A percentile compares a stretch with the other conserved stretches of the same genome.
phyloP scores from a whole-genome alignment of 2,329 filamentous ascomycete genomes.

The Aspergillus ruber region DNA sequence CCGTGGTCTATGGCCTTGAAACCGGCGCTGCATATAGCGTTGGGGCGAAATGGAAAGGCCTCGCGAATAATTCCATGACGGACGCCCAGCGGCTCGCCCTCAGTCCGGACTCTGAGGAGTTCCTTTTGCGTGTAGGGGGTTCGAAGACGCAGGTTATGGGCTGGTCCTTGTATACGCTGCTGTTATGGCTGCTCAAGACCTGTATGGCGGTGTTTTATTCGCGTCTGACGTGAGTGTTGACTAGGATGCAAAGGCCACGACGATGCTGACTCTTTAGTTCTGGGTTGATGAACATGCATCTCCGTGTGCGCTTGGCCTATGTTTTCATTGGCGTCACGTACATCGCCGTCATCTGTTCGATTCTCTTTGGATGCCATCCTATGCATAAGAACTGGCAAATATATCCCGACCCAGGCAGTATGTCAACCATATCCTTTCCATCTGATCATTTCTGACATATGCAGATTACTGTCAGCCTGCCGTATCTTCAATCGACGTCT shows the following conservation, averaged over 20 bases:
- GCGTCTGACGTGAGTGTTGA: slow-evolving; percentile 41
- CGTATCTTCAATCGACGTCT: slow-evolving; percentile 47
- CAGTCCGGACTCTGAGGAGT: slow-evolving; percentile 41
- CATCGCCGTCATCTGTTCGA: slow-evolving; percentile 43
- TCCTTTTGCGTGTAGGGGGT: slow-evolving; percentile 44
- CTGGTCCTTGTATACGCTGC: slow-evolving; percentile 49
- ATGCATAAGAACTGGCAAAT: slow-evolving; percentile 55
- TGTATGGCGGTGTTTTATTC: slow-evolving; percentile 54
- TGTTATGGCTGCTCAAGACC: slow-evolving; percentile 50
- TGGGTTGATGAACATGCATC: slow-evolving; percentile 35
- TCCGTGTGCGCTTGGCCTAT: slow-evolving; percentile 48
- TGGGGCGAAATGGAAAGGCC: slow-evolving; percentile 43
- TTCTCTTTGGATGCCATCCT: slow-evolving; percentile 49
- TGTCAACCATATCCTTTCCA: slow-evolving; percentile 12
- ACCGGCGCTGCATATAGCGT: slow-evolving; percentile 46
- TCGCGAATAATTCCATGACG: slow-evolving; percentile 55
- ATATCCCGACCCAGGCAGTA: slow-evolving; percentile 51
- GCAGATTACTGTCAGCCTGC: slow-evolving; percentile 45
- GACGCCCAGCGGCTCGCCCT: slow-evolving; percentile 43
- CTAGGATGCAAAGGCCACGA: background rate
- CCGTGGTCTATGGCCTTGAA: slow-evolving; percentile 47
- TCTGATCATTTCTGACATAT: background rate
- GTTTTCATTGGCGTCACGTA: slow-evolving; percentile 45
- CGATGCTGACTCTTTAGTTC: slow-evolving; percentile 22
- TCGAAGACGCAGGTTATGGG: slow-evolving; percentile 49